A percentile compares a stretch with the other conserved stretches of the same genome.
Evolutionary conservation across 306 rosid genomes (phyloP).

Genomic region (Cajanus cajan): DNA sequence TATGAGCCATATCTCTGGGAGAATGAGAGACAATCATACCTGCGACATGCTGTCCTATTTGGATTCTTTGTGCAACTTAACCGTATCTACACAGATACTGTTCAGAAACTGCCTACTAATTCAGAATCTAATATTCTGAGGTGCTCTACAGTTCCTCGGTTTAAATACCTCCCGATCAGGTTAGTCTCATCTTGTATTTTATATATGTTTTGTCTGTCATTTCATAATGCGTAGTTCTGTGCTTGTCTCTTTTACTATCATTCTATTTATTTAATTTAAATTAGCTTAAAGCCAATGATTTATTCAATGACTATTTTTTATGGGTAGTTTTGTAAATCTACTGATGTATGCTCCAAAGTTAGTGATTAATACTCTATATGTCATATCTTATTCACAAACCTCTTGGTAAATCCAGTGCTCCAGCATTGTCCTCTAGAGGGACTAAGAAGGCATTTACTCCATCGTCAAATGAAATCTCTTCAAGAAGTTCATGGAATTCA

Average conservation of each 20-base stretch:
- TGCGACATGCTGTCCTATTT: slow-evolving; percentile 92
- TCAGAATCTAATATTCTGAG: slow-evolving; percentile 97
- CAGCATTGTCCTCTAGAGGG: slow-evolving; percentile 91
- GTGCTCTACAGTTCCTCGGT: slow-evolving; percentile 95
- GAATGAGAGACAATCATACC: slow-evolving; percentile 91
- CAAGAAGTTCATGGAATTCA: slow-evolving; percentile 83
- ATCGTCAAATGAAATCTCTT: slow-evolving; percentile 64
- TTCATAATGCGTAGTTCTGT: neutral
- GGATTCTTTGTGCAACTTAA: slow-evolving; percentile 98
- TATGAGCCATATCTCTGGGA: slow-evolving; percentile 98
- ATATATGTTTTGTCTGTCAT: slow-evolving; percentile 11
- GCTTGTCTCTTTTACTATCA: neutral
- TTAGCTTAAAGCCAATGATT: neutral
- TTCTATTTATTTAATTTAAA: neutral
- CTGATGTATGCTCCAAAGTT: neutral
- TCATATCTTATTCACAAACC: slow-evolving; percentile 14
- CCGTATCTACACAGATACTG: slow-evolving; percentile 85
- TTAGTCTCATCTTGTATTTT: slow-evolving; percentile 37
- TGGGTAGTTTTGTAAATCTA: slow-evolving; percentile 15
- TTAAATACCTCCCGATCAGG: slow-evolving; percentile 99
- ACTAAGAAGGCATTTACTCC: slow-evolving; percentile 63
- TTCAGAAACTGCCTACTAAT: slow-evolving; percentile 90
- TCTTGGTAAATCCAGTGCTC: slow-evolving; percentile 67
- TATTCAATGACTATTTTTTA: slow-evolving; percentile 2
- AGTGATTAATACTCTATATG: neutral